Evolutionary conservation across 2,329 filamentous ascomycete species (phyloP), one percentile per base, ranked within the genome.

Genomic region (Hymenoscyphus repandus): DNA sequence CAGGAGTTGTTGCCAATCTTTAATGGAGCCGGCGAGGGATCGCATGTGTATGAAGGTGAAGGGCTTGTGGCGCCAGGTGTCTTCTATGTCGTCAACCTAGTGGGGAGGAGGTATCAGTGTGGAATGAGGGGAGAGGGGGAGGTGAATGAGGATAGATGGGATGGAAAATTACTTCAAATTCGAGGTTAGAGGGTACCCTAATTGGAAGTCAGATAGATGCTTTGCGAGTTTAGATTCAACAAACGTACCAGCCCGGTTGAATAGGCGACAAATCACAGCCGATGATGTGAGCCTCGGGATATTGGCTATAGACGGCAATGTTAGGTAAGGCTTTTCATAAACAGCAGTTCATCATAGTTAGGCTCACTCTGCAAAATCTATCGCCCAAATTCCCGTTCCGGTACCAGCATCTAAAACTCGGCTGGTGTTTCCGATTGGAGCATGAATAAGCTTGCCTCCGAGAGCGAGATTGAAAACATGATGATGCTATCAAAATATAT

Each of bases 21-120:
- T 64, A 49, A 72, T 65, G 10, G 66, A 63, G 1, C 65, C 68
- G 2, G 62, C 60, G 55, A 72, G 65, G 34, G 64, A 68, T 1
- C 71, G 66, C 1, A 64, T 60, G 47, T 72, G 70, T 48, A 72
- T 69, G 45, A 61, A 71, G 30, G 50, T 38, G 54, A 68, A 65
- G 22, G 58, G 58, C 9, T 58, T 45, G 15, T 62, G 51, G 34
- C 60, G 58, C 52, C 63, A 62, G 51, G 60, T 63, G 33, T 66
- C 62, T 47, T 63, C 59, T 6, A 64, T 62, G 39, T 66, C 62
- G 41, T 69, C 66, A 38, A 68, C 60, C 45, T 47, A 22, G 34
- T n/a, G n/a, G 22, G 22, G 22, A 7, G 7, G 22, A 7, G 22
- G 22, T 27, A 7, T 27, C 7, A 27, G 22, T 27, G 4, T 4